Evolutionary conservation across 768 basidiomycete genomes (phyloP).

Genomic region (Mycena leptocephala): DNA sequence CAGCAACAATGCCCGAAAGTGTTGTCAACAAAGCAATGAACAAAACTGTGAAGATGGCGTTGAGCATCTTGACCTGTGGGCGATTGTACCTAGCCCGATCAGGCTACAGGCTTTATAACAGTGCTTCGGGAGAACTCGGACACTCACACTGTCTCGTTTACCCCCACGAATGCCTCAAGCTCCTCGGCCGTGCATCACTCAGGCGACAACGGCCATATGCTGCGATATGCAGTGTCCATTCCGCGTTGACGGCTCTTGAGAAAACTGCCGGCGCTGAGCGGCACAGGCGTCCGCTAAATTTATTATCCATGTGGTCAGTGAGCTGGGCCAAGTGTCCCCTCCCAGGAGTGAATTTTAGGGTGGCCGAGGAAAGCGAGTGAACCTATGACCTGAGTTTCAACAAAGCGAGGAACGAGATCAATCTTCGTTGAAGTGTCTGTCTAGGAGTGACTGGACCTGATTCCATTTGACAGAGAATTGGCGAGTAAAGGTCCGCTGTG

Average conservation of each 20-base stretch:
- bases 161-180: background rate
- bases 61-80: background rate
- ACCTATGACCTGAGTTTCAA: background rate
- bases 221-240: too few species aligned
- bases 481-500: background rate
- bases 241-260: background rate
- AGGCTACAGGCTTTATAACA: background rate
- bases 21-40: background rate
- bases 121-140: background rate
- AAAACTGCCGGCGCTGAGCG: background rate
- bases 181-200: background rate
- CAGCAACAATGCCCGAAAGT: background rate
- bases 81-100: background rate
- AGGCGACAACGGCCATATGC: background rate
- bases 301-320: background rate
- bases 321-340: background rate
- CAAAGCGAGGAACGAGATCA: constrained; percentile 2
- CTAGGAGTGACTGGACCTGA: background rate
- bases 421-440: constrained; percentile 5
- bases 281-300: background rate
- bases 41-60: background rate
- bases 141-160: background rate
- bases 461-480: background rate
- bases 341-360: background rate
- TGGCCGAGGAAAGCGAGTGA: background rate